Evolutionary conservation across 768 basidiomycete species (phyloP), one percentile per base, ranked within the genome.

Genomic region (Lactarius akahatsu): DNA sequence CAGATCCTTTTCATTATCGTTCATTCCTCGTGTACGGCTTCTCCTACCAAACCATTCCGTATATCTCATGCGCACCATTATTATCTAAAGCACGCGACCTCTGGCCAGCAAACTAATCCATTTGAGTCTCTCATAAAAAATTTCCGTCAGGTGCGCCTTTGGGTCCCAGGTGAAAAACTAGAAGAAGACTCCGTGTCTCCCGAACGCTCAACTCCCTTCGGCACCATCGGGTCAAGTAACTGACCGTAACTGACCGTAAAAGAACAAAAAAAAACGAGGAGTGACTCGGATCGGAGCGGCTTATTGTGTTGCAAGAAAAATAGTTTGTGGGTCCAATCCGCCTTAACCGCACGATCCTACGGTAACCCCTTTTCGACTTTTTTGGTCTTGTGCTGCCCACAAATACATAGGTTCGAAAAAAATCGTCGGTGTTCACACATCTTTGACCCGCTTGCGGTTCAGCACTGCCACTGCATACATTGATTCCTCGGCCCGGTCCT

Each of bases 381-480:
- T 52, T 52, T 52, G 26, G 50, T 52, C 26, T 52, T 52, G 23
- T 52, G 50, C 50, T 52, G 13, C 43, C 43, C n/a, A n/a, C n/a
- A n/a, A n/a, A n/a, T n/a, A n/a, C n/a, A n/a, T n/a, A n/a, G n/a
- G 50, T 52, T 52, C 50, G 23, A 52, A 28, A 52, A 52, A 52
- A 28, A 23, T 3, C 10, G 0, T 26, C 23, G 23, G 50, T 15
- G 50, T 26, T 13, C 23, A 13, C 23, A 40, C 15, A 26, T 15
- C 13, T 52, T 52, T 28, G 50, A 52, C 26, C 50, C n/a, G 9
- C 23, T 26, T 26, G 23, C 50, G 23, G 23, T 50, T 26, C 50
- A 2, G 50, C 26, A 26, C 50, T 52, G 23, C 47, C 15, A 40
- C 38, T 13, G 38, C 23, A 13, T 13, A 23, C 47, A 50, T 26